phyloP scores from a whole-genome alignment of 2,329 filamentous ascomycete genomes.

The Trichoderma polysporum region DNA sequence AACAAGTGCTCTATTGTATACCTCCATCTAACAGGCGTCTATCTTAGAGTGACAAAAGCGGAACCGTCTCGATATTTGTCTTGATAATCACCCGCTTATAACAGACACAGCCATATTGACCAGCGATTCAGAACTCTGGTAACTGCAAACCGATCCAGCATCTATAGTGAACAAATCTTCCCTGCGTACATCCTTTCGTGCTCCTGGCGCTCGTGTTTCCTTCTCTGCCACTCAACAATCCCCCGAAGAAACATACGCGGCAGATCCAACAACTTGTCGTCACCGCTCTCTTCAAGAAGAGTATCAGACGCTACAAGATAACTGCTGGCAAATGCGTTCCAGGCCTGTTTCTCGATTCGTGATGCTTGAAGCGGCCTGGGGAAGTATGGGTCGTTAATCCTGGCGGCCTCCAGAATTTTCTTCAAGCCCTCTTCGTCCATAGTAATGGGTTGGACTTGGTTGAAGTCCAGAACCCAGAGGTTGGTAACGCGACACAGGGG shows the following conservation, averaged over 20 bases:
- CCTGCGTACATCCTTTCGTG: too few relatives aligned
- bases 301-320: conserved; percentile 6
- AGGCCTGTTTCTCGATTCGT: conserved; percentile 6
- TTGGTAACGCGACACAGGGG: not conserved
- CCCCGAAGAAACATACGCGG: not conserved
- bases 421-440: conserved; percentile 26
- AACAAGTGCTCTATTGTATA: too few relatives aligned
- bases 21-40: too few relatives aligned
- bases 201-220: too few relatives aligned
- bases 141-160: too few relatives aligned
- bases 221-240: not conserved
- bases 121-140: too few relatives aligned
- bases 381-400: conserved; percentile 27
- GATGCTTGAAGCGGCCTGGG: conserved; percentile 20
- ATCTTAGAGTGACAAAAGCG: too few relatives aligned
- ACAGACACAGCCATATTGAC: too few relatives aligned
- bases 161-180: too few relatives aligned
- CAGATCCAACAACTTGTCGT: not conserved
- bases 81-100: too few relatives aligned
- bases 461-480: conserved; percentile 35
- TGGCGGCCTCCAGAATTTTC: conserved; percentile 23
- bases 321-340: conserved; percentile 20
- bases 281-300: not conserved
- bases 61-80: too few relatives aligned
- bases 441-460: conserved; percentile 27